Evolutionary conservation across 1,284 basidiomycete species (phyloP).

Genomic region (Afroboletus lepidellus): DNA sequence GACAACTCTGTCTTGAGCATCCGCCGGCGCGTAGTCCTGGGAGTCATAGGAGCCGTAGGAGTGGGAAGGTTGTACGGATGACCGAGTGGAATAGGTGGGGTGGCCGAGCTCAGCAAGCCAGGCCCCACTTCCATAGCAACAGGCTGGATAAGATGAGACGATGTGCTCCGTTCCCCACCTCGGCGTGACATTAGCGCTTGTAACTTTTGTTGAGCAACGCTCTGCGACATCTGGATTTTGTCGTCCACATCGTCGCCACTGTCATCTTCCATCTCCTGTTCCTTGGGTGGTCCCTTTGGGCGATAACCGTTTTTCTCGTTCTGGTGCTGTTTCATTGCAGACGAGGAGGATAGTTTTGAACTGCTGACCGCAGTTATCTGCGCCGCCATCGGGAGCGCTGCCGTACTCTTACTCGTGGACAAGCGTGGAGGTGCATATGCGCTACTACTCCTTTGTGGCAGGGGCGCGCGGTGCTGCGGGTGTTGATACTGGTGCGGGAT

Average conservation of each 20-base stretch:
- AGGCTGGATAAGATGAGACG: constrained; percentile 20
- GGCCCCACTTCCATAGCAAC: constrained; percentile 13
- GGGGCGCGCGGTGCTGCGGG: constrained; percentile 7
- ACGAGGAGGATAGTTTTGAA: constrained; percentile 23
- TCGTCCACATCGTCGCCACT: constrained; percentile 54
- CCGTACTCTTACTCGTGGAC: constrained; percentile 61
- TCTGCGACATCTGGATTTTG: constrained; percentile 54
- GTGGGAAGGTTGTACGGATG: constrained; percentile 75
- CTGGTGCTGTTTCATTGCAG: constrained; percentile 15
- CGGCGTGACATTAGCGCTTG: constrained; percentile 48
- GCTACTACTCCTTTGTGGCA: constrained; percentile 33
- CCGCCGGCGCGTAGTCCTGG: constrained; percentile 77
- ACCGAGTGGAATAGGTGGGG: constrained; percentile 57
- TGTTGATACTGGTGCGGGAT: constrained; percentile 35
- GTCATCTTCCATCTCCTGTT: constrained; percentile 69
- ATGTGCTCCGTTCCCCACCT: constrained; percentile 28
- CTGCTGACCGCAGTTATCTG: constrained; percentile 47
- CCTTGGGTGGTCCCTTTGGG: constrained; percentile 63
- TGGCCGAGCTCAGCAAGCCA: constrained; percentile 15
- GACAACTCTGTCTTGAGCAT: constrained; percentile 87
- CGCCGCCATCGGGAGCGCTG: constrained; percentile 63
- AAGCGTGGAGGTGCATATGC: constrained; percentile 36
- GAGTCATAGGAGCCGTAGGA: constrained; percentile 72
- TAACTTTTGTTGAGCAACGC: constrained; percentile 57
- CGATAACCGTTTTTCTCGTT: constrained; percentile 44